Conservation (phyloP, 352 stramenopile species). For the Aphanomyces invadans region DNA sequence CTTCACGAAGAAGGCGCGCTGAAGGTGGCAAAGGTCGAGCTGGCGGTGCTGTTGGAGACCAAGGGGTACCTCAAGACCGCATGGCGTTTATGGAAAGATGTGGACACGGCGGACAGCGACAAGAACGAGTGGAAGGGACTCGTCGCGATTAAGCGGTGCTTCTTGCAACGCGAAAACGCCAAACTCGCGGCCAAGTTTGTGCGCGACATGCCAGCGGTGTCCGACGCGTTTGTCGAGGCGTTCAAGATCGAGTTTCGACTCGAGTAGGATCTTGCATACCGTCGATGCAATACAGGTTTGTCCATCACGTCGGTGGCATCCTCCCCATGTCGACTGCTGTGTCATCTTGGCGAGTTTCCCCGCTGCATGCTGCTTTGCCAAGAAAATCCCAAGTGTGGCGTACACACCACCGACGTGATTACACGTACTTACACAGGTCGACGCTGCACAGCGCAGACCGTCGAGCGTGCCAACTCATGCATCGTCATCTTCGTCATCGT, state of each 20-base stretch:
- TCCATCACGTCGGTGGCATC: no score
- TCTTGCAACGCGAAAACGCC: constrained; percentile 4
- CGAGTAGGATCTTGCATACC: no score
- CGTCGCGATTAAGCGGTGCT: not conserved
- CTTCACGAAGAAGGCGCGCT: not conserved
- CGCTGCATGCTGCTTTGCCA: no score
- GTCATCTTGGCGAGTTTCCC: no score
- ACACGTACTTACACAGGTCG: not conserved
- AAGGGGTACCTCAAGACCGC: constrained; percentile 10
- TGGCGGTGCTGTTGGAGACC: constrained; percentile 10
- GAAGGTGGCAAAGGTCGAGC: not conserved
- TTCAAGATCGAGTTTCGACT: not conserved
- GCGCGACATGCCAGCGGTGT: not conserved
- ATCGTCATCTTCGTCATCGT: not conserved
- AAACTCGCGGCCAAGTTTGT: not conserved
- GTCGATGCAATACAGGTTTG: no score
- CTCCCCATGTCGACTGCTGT: no score
- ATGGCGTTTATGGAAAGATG: constrained; percentile 6
- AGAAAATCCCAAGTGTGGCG: no score
- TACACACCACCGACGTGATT: not conserved
- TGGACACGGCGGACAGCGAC: not conserved
- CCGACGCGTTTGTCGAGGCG: not conserved
- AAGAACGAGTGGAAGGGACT: constrained; percentile 16
- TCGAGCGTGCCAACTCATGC: not conserved
- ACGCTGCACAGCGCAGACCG: not conserved